Conservation (phyloP, 495 filamentous ascomycete species). For the Talaromyces adpressus region DNA sequence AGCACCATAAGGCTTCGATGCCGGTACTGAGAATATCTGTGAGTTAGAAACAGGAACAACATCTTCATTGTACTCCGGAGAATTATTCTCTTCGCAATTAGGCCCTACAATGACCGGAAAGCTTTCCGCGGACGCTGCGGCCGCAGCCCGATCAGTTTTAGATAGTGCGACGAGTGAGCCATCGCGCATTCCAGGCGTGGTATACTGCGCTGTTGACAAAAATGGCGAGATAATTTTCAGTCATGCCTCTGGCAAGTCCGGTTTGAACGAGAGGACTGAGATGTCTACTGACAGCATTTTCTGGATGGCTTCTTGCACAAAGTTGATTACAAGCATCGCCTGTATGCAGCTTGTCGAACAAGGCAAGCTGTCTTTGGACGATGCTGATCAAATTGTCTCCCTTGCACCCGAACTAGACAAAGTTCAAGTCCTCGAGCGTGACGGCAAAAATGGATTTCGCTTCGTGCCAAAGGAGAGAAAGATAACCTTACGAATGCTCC, state of each 20-base stretch:
- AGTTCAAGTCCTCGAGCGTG: slow-evolving; percentile 31
- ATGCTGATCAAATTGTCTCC: slow-evolving; percentile 34
- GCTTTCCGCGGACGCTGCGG: not conserved
- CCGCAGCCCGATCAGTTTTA: not conserved
- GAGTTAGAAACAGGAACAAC: not conserved
- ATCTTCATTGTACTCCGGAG: not conserved
- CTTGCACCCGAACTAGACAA: slow-evolving; percentile 41
- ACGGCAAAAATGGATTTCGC: slow-evolving; percentile 13
- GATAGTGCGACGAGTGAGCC: not conserved
- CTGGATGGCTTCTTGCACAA: slow-evolving; percentile 50
- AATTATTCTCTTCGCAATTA: not conserved
- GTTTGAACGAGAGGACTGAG: slow-evolving; percentile 22
- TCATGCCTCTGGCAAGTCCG: slow-evolving; percentile 37
- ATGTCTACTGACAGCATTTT: slow-evolving; percentile 46
- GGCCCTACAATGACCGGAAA: not conserved
- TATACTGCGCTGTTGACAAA: slow-evolving; percentile 37
- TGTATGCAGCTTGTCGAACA: slow-evolving; percentile 51
- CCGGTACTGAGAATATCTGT: not conserved
- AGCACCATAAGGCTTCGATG: not conserved
- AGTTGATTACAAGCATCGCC: slow-evolving; percentile 42
- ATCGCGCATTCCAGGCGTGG: slow-evolving; percentile 31
- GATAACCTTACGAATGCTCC: slow-evolving; percentile 52
- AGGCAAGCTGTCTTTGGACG: slow-evolving; percentile 39
- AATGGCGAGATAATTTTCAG: slow-evolving; percentile 39
- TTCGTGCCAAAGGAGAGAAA: slow-evolving; percentile 40